Conservation (phyloP, 1,284 basidiomycete genomes). For the Ganoderma lingzhi region DNA sequence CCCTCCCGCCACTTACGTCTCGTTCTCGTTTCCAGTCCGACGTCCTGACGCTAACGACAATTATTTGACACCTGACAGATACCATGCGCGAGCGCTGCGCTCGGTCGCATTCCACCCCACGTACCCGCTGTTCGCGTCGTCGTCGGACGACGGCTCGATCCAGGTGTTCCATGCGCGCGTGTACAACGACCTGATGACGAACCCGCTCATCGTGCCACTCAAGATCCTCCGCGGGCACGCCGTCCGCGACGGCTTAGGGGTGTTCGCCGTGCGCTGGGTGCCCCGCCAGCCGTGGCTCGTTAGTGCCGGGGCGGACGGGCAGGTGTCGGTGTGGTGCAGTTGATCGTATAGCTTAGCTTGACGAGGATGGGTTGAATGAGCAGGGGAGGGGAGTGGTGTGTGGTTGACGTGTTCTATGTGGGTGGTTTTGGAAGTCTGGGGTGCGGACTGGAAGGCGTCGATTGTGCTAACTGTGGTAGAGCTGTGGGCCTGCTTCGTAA, state of each 20-base stretch:
- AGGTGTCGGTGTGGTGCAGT: slow-evolving; percentile 88
- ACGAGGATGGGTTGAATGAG: neutral
- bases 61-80: slow-evolving; percentile 55
- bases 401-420: slow-evolving; percentile 1
- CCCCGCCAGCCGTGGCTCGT: slow-evolving; percentile 93
- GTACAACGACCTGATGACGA: slow-evolving; percentile 93
- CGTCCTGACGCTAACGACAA: neutral
- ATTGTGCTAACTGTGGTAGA: neutral
- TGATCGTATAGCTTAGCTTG: slow-evolving; percentile 38
- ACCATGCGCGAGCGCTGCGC: slow-evolving; percentile 93
- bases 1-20: neutral
- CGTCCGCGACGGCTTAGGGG: slow-evolving; percentile 87
- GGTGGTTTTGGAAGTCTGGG: neutral
- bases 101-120: slow-evolving; percentile 93
- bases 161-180: slow-evolving; percentile 98
- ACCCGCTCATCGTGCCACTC: slow-evolving; percentile 95
- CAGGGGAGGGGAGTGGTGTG: neutral
- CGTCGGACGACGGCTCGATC: slow-evolving; percentile 96
- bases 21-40: neutral
- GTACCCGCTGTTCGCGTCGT: slow-evolving; percentile 95
- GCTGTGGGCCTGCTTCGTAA: neutral
- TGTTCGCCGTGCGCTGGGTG: slow-evolving; percentile 92
- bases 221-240: slow-evolving; percentile 95
- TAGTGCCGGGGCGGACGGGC: slow-evolving; percentile 93
- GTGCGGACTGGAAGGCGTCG: neutral